Evolutionary conservation across 768 basidiomycete species (phyloP).

Genomic region (Trametes coccinea): DNA sequence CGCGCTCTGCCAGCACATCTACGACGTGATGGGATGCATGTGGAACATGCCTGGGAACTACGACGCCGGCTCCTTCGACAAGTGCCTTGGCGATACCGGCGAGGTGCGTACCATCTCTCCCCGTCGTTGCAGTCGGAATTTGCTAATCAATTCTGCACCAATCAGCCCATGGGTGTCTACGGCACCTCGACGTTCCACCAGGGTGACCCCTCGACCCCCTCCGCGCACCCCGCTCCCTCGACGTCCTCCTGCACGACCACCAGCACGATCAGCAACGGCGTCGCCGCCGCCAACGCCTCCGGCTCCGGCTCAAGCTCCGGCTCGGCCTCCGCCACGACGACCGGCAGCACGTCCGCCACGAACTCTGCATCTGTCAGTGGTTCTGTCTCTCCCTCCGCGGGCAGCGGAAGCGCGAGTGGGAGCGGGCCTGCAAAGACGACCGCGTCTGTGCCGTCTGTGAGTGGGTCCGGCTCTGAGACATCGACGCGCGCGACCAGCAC

Average conservation of each 20-base stretch:
- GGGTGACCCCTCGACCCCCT: slow-evolving; percentile 55
- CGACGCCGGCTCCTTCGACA: slow-evolving; percentile 39
- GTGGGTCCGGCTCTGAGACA: neutral
- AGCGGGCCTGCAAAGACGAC: neutral
- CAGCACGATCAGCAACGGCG: slow-evolving; percentile 52
- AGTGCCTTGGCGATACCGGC: slow-evolving; percentile 52
- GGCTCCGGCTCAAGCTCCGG: slow-evolving; percentile 1
- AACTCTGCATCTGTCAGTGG: slow-evolving; percentile 2
- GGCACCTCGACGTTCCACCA: slow-evolving; percentile 67
- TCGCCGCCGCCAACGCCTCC: neutral
- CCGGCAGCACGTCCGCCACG: neutral
- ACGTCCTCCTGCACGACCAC: slow-evolving; percentile 60
- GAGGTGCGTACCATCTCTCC: slow-evolving; percentile 36
- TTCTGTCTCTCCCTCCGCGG: neutral
- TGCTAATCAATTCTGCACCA: neutral
- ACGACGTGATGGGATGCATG: slow-evolving; percentile 53
- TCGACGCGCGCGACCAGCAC: neutral
- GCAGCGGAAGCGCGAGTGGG: neutral
- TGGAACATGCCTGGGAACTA: slow-evolving; percentile 65
- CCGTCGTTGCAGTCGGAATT: neutral
- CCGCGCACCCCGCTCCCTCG: slow-evolving; percentile 55
- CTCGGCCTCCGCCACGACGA: neutral
- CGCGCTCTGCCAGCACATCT: slow-evolving; percentile 60
- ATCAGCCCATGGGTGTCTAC: slow-evolving; percentile 68
- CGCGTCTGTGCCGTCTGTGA: neutral